Conservation (phyloP, 805 yeast genomes). For the Pichia heedii region DNA sequence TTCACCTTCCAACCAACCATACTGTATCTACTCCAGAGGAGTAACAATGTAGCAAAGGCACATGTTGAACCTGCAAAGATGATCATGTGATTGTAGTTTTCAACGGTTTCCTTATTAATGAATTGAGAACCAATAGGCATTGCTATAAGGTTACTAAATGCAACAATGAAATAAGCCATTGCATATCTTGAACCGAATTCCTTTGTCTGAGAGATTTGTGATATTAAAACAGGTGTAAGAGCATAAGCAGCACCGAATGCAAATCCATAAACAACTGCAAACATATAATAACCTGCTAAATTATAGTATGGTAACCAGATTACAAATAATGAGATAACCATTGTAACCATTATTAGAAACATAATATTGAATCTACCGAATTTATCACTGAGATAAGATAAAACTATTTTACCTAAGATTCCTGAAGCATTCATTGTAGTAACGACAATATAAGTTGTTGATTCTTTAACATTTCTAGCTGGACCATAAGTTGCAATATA, state of each 20-base stretch:
- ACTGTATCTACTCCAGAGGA: constrained; percentile 11
- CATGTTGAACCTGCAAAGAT: constrained; percentile 21
- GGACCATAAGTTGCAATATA: constrained; percentile 47
- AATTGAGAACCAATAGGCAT: constrained; percentile 43
- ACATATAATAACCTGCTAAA: constrained; percentile 37
- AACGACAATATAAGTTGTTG: constrained; percentile 37
- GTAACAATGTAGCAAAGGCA: constrained; percentile 11
- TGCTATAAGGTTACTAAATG: constrained; percentile 38
- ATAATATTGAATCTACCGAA: constrained; percentile 49
- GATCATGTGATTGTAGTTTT: constrained; percentile 19
- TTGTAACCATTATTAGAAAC: constrained; percentile 35
- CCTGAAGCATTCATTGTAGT: constrained; percentile 42
- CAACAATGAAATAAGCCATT: constrained; percentile 52
- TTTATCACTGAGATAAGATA: constrained; percentile 25
- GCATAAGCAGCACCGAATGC: constrained; percentile 50
- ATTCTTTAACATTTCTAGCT: constrained; percentile 36
- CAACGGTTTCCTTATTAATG: constrained; percentile 24
- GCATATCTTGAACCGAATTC: constrained; percentile 65
- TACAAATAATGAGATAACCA: constrained; percentile 38
- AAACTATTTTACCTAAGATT: constrained; percentile 26
- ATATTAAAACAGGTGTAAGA: constrained; percentile 53
- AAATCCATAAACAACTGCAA: constrained; percentile 42
- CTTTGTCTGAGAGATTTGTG: constrained; percentile 46
- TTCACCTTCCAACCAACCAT: constrained; percentile 24
- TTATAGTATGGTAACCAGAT: constrained; percentile 53